These are phyloP conservation scores for Annulohypoxylon truncatum DNA, from an alignment of 2,329 filamentous ascomycete genomes.

Conservation along the genomic window DNA sequence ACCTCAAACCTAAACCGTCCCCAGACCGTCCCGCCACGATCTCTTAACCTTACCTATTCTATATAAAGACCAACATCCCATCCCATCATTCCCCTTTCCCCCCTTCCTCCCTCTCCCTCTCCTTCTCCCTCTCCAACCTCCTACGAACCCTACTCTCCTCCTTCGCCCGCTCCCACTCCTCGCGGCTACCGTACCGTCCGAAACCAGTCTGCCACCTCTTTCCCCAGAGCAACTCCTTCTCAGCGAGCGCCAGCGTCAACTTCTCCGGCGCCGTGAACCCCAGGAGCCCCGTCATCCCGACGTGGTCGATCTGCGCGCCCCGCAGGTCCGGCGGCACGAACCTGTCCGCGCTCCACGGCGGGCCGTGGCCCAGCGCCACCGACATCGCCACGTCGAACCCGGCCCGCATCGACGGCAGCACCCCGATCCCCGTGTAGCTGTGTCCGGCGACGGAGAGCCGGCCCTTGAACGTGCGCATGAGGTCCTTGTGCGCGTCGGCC, in stretches of 20 bases:
- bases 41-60: too few species aligned
- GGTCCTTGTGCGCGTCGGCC: slow-evolving; percentile 64
- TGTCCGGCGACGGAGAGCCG: slow-evolving; percentile 72
- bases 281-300: slow-evolving; percentile 46
- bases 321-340: neutral
- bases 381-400: slow-evolving; percentile 58
- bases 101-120: too few species aligned
- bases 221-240: neutral
- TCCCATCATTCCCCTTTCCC: too few species aligned
- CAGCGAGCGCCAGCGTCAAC: neutral
- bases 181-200: too few species aligned
- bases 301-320: slow-evolving; percentile 25
- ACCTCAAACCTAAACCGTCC: too few species aligned
- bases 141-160: too few species aligned
- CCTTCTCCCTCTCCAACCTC: too few species aligned
- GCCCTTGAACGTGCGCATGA: slow-evolving; percentile 68
- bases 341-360: slow-evolving; percentile 41
- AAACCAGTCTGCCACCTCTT: neutral
- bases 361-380: slow-evolving; percentile 46
- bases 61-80: too few species aligned
- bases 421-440: slow-evolving; percentile 65
- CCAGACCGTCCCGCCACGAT: too few species aligned
- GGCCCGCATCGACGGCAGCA: slow-evolving; percentile 64
- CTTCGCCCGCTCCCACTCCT: neutral
- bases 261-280: neutral